Evolutionary conservation across 352 stramenopile genomes (phyloP), one percentile per base, ranked within the genome.

Genomic region (Phytophthora megakarya): DNA sequence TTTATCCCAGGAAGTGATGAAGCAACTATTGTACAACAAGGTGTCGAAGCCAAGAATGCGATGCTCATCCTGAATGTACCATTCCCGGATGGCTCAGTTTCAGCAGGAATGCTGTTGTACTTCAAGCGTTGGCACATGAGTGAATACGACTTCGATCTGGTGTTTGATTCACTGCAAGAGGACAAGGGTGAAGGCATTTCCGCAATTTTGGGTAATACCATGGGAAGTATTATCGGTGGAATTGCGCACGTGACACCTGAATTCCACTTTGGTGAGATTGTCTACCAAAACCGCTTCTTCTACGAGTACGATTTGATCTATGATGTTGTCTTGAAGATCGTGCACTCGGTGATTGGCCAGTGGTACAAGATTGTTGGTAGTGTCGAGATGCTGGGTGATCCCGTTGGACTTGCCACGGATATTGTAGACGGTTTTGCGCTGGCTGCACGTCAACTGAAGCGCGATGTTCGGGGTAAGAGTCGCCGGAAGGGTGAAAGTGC

Each of bases 321-420:
- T 43, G 81, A 86, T 22, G 85, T 95, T 13, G 60, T 94, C 7
- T 74, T 78, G 43, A 80, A 87, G 54, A 86, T 93, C 50, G 83
- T 95, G 13, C 70, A 84, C 51, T 82, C 76, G 5, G 84, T 94
- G 9, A 62, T 96, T 22, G 74, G 84, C 0, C 88, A 96, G 61
- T 96, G 88, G 88, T 96, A 96, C 71, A 95, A 93, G 61, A 92
- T 96, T 23, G 88, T 96, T 19, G 88, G 88, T 32, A 93, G 83
- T 58, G 82, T 96, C 2, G 88, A 96, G 62, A 67, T 96, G 60
- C 65, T 96, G 12, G 88, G 88, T 15, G 88, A 96, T 60, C 88
- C 88, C 7, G 78, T 96, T 26, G 88, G 88, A 0, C 80, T 96
- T 15, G 81, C 87, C 9, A 92, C 82, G 0, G 88, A 96, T 70